Base-by-base conservation (phyloP, 331 rosid genomes). In the Acacia concinna region DNA sequence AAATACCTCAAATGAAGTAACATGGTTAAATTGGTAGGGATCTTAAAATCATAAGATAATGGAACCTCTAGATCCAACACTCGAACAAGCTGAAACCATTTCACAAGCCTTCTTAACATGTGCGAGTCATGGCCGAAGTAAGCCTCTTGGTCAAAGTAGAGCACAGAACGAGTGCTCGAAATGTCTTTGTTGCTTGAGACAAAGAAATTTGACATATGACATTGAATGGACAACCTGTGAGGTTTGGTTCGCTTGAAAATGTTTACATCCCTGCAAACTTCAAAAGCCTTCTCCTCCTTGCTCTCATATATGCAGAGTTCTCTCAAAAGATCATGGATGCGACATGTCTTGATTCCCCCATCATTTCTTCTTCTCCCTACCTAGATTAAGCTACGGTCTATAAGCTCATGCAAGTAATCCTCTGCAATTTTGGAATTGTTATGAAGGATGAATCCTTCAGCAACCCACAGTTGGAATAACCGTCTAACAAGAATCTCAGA, bases 41-140 rank as follows among this genome's bases (percentile, higher is more conserved):
- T 28, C 66, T 27, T 60, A 27, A 1, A 0, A 0, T 12, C 0
- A 0, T 3, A 3, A 1, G 1, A 25, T 1, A 1, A 1, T 1
- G 20, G 9, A 60, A 27, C 0, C 37, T 37, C n/a, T 13, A 13
- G n/a, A 27, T 60, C 66, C 20, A 60, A 60, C n/a, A 60, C 66
- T 14, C 66, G 37, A 60, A 60, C 66, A 13, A 60, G 66, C 8
- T 27, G 34, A 27, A 60, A 60, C n/a, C n/a, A 4, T 14, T 60
- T 60, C 37, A 60, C 37, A 4, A 60, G n/a, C 66, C 66, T 12
- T 60, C 28, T 28, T 28, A 18, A 27, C 65, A 25, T 25, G 0
- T 8, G 10, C 11, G 34, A 25, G 28, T 12, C 9, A 11, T 11
- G 18, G 20, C 0, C 0, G 66, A 11, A 10, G 3, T 4, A 5